These are phyloP conservation scores for Novakomyces olei DNA, from an alignment of 805 yeast genomes.

Conservation along the genomic window DNA sequence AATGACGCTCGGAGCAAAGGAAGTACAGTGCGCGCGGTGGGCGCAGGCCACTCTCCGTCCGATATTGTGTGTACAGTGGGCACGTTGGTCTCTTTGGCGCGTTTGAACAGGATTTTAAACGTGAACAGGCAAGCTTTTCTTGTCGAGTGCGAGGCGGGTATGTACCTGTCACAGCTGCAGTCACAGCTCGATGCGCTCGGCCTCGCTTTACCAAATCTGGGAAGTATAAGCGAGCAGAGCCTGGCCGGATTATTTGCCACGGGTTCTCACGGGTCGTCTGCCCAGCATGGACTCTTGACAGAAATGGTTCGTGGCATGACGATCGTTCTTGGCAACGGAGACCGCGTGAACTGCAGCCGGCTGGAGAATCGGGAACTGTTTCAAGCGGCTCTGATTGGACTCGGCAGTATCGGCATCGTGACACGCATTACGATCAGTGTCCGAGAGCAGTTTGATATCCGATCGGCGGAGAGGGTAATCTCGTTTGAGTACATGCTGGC, in stretches of 20 bases:
- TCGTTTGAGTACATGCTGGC: conserved; percentile 48
- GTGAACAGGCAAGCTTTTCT: conserved; percentile 43
- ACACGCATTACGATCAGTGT: conserved; percentile 67
- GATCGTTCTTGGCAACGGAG: conserved; percentile 55
- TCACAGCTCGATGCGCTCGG: conserved; percentile 38
- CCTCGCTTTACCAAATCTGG: conserved; percentile 72
- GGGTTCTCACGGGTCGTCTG: conserved; percentile 92
- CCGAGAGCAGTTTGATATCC: conserved; percentile 63
- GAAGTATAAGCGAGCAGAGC: conserved; percentile 84
- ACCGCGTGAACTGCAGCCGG: conserved; percentile 43
- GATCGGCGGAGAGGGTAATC: conserved; percentile 62
- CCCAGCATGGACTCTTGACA: conserved; percentile 72
- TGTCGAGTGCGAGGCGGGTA: conserved; percentile 86
- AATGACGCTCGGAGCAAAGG: no score
- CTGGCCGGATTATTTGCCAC: conserved; percentile 91
- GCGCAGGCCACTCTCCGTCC: conserved; percentile 90
- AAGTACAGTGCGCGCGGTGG: conserved; percentile 39
- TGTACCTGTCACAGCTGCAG: conserved; percentile 54
- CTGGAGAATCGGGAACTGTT: conserved; percentile 42
- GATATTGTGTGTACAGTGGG: conserved; percentile 69
- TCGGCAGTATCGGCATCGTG: conserved; percentile 82
- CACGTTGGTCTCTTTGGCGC: conserved; percentile 76
- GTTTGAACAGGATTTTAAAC: conserved; percentile 33
- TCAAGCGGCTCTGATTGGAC: conserved; percentile 59
- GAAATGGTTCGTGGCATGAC: conserved; percentile 68